Conservation (phyloP, 164 flowering plant genomes). For the Sedum album region DNA sequence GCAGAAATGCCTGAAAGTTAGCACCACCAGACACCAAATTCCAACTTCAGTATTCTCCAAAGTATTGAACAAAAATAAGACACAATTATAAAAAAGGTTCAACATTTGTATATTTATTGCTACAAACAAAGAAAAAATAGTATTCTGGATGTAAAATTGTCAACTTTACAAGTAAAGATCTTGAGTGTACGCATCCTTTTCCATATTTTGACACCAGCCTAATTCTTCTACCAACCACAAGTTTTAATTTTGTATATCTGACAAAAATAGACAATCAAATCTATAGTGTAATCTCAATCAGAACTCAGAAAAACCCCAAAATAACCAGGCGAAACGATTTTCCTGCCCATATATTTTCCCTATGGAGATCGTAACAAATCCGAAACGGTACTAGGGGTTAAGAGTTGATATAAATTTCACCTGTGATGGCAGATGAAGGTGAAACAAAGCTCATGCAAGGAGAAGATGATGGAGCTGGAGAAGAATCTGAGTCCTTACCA, state of each 20-base stretch:
- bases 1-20: background rate
- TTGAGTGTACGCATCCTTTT: background rate
- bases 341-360: background rate
- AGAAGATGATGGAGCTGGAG: background rate
- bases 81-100: no score
- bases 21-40: no score
- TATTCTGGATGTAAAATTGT: background rate
- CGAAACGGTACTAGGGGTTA: no score
- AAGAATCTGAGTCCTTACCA: background rate
- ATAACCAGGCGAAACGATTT: background rate
- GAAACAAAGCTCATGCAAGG: background rate
- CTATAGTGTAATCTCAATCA: background rate
- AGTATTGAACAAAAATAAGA: no score
- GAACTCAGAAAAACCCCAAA: slow-evolving; percentile 1
- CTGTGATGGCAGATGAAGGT: background rate
- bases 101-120: no score
- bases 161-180: background rate
- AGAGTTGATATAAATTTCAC: background rate
- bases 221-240: background rate
- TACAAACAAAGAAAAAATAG: no score
- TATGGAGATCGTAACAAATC: background rate
- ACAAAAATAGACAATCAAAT: slow-evolving; percentile 3
- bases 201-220: background rate
- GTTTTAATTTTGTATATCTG: background rate
- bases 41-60: no score